Base-by-base conservation (phyloP, 352 stramenopile species). In the Phytophthora citrophthora region DNA sequence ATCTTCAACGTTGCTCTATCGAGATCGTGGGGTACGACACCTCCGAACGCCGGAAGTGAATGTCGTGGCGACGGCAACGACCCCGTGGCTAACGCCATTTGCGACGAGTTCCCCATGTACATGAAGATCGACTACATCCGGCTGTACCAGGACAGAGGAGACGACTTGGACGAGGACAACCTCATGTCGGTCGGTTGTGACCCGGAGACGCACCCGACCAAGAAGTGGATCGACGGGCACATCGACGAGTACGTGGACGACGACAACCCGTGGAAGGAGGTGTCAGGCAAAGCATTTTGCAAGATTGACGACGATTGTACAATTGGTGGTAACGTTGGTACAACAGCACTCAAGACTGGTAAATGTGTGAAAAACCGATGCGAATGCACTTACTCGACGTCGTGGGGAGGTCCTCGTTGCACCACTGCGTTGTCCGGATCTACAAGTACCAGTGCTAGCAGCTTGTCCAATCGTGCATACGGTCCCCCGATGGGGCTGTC, bases 91-190 rank as follows among this genome's bases (percentile, higher is more conserved):
- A 90, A 90, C 47, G 81, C 76, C 29, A 88, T 90, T 40, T 96
- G 88, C 61, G 79, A 94, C 45, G 72, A 59, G 26, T 92, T 96
- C 68, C 86, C 82, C 0, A 90, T 90, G 77, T 86, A 86, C 72
- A 93, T 94, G 77, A 84, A 94, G 70, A 86, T 97, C 63, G 88
- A 97, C 69, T 93, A 94, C 72, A 81, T 97, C 16, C 84, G 90
- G 8, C 44, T 91, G 68, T 91, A 89, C 57, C 82, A 93, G 52
- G 80, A 91, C 67, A 16, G 52, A 10, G 68, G 59, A 1, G 56
- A 64, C 34, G 66, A 64, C 16, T 45, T 67, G 2, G 54, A 86
- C 2, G 57, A 45, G 0, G 74, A 84, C 61, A 83, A 68, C 62
- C 66, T 61, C 40, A 93, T 93, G 82, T 38, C 61, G 2, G 23